Evolutionary conservation across 306 rosid genomes (phyloP), one percentile per base, ranked within the genome.

Genomic region (Morella rubra): DNA sequence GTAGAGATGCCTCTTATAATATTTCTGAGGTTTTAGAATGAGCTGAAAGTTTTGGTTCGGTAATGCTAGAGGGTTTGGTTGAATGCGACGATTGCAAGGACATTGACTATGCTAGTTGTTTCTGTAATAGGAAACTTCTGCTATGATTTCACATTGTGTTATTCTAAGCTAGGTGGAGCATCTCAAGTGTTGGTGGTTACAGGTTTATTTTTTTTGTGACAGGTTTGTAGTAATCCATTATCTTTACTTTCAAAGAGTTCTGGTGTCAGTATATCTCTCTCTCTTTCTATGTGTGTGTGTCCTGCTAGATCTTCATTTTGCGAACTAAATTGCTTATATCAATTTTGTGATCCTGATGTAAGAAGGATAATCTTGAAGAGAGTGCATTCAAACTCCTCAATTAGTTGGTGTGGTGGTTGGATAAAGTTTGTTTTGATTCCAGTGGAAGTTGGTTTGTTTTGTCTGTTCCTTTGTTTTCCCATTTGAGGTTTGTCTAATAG

Each of bases 301-400:
- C 37, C 37, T 32, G 37, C 37, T 32, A 32, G 37, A 32, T 32
- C 37, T 32, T 32, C 37, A 32, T 32, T 32, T 32, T 32, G 37
- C 37, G 7, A 18, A 65, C 7, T 4, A 16, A 18, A 42, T 41
- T 65, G 15, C 71, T 44, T 41, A 8, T 41, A 22, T 2, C n/a
- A 13, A 18, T 10, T 42, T 65, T 16, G 32, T 65, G 27, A 65
- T 1, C 22, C 71, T 42, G 42, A 42, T 15, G 11, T 8, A 18
- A 44, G 50, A 65, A 42, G 50, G 50, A 65, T 65, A 42, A 42
- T 65, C 64, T 65, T 27, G 18, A 42, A 65, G 71, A 42, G 71
- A 65, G 27, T 16, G 50, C 50, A 65, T 41, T 65, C 71, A 65
- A 9, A 41, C 50, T 37, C 46, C 0, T 32, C 40, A 62, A 65